These are phyloP conservation scores for Heterobasidion parviporum DNA, from an alignment of 1,284 basidiomycete genomes.

Conservation along the genomic window DNA sequence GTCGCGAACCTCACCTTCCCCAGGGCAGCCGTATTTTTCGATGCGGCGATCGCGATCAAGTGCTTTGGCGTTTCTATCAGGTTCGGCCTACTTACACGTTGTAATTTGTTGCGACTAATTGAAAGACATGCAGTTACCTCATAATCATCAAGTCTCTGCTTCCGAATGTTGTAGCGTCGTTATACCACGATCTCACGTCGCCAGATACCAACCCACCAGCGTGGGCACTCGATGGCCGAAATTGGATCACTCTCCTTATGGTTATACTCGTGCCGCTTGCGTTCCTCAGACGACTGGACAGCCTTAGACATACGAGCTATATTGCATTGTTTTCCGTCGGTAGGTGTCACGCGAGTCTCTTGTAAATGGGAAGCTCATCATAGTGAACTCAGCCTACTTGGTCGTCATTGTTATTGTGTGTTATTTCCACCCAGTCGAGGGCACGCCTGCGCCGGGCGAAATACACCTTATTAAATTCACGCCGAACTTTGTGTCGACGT, in stretches of 20 bases:
- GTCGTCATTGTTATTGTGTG: slow-evolving; percentile 67
- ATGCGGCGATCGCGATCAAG: slow-evolving; percentile 92
- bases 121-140: slow-evolving; percentile 52
- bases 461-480: slow-evolving; percentile 65
- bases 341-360: slow-evolving; percentile 27
- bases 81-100: slow-evolving; percentile 29
- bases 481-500: slow-evolving; percentile 74
- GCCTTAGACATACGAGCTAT: slow-evolving; percentile 78
- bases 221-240: slow-evolving; percentile 70
- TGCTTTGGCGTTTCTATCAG: slow-evolving; percentile 97
- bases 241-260: slow-evolving; percentile 84
- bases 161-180: slow-evolving; percentile 85
- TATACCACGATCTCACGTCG: slow-evolving; percentile 72
- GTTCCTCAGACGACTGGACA: slow-evolving; percentile 82
- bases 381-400: slow-evolving; percentile 48
- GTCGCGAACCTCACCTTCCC: slow-evolving; percentile 84
- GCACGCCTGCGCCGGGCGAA: slow-evolving; percentile 53
- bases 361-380: not conserved
- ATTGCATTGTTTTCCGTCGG: slow-evolving; percentile 81
- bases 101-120: not conserved
- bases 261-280: slow-evolving; percentile 80
- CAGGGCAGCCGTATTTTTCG: slow-evolving; percentile 76
- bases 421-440: slow-evolving; percentile 65
- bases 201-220: slow-evolving; percentile 55
- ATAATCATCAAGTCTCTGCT: slow-evolving; percentile 94